Evolutionary conservation across 768 basidiomycete species (phyloP).

Genomic region (Mycena capillaripes): DNA sequence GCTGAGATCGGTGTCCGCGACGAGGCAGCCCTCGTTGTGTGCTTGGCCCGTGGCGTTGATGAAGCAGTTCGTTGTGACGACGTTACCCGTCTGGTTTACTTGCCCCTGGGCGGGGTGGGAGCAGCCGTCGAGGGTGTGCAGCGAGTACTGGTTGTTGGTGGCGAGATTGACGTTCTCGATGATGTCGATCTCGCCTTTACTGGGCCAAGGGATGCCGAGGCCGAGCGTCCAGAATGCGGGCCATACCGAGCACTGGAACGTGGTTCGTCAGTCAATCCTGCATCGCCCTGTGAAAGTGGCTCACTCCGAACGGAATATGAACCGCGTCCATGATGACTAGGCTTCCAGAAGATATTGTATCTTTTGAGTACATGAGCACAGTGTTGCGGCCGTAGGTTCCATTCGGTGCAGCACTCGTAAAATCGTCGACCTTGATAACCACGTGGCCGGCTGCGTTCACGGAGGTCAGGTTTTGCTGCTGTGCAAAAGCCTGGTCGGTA

Average conservation of each 20-base stretch:
- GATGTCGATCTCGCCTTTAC: slow-evolving; percentile 69
- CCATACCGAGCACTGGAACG: slow-evolving; percentile 13
- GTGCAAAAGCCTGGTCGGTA: slow-evolving; percentile 19
- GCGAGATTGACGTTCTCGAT: slow-evolving; percentile 55
- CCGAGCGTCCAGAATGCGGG: slow-evolving; percentile 2
- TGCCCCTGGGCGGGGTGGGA: slow-evolving; percentile 40
- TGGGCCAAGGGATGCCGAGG: slow-evolving; percentile 49
- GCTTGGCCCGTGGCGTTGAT: slow-evolving; percentile 8
- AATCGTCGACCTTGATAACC: slow-evolving; percentile 27
- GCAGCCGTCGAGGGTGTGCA: slow-evolving; percentile 65
- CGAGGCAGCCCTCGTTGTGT: slow-evolving; percentile 42
- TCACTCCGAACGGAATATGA: slow-evolving; percentile 35
- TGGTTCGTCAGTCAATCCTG: not conserved
- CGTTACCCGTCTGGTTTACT: slow-evolving; percentile 38
- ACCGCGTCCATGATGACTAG: slow-evolving; percentile 31
- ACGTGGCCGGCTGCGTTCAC: slow-evolving; percentile 2
- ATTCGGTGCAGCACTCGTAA: slow-evolving; percentile 14
- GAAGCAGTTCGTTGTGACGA: slow-evolving; percentile 39
- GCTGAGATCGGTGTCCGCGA: slow-evolving; percentile 43
- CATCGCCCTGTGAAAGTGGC: slow-evolving; percentile 1
- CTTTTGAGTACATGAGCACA: slow-evolving; percentile 21
- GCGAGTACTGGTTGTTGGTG: slow-evolving; percentile 66
- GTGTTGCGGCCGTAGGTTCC: slow-evolving; percentile 26
- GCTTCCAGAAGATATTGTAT: slow-evolving; percentile 23
- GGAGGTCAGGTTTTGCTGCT: slow-evolving; percentile 33